Conservation (phyloP, 306 rosid genomes). For the Potentilla sterilis region DNA sequence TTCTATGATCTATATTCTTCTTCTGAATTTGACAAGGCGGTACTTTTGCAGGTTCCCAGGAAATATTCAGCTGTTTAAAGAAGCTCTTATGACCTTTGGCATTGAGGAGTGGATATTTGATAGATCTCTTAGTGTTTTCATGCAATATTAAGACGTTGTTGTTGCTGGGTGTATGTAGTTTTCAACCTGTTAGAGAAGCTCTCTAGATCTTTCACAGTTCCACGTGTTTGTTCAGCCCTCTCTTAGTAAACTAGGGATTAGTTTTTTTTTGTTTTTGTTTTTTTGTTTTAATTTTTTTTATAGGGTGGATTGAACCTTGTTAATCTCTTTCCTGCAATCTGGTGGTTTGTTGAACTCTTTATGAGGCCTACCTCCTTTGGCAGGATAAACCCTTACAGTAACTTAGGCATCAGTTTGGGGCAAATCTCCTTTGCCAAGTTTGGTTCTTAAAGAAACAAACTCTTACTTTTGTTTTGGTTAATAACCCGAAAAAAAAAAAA, state of each 20-base stretch:
- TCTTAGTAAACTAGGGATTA: constrained; percentile 28
- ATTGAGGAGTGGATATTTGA: constrained; percentile 7
- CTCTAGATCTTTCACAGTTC: constrained; percentile 9
- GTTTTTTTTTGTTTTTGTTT: too few relatives aligned
- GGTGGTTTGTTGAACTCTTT: constrained; percentile 29
- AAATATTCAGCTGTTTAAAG: constrained; percentile 12
- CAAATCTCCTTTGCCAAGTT: constrained; percentile 88
- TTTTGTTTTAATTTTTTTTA: too few relatives aligned
- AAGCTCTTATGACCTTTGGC: constrained; percentile 21
- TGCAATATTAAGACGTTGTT: background rate
- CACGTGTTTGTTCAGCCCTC: constrained; percentile 8
- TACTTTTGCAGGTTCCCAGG: constrained; percentile 15
- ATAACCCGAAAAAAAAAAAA: background rate
- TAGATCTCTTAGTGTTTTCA: background rate
- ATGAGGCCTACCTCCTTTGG: constrained; percentile 24
- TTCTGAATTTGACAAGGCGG: constrained; percentile 6
- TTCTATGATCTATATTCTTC: constrained; percentile 18
- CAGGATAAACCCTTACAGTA: constrained; percentile 25
- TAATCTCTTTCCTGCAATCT: constrained; percentile 27
- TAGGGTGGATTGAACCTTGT: constrained; percentile 26
- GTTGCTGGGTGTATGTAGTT: constrained; percentile 2
- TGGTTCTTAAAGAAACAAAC: constrained; percentile 30
- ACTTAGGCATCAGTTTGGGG: constrained; percentile 45
- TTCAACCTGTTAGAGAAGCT: constrained; percentile 12
- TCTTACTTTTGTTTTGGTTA: background rate